Base-by-base conservation (phyloP, 768 basidiomycete genomes). In the Tricholoma bakamatsutake region DNA sequence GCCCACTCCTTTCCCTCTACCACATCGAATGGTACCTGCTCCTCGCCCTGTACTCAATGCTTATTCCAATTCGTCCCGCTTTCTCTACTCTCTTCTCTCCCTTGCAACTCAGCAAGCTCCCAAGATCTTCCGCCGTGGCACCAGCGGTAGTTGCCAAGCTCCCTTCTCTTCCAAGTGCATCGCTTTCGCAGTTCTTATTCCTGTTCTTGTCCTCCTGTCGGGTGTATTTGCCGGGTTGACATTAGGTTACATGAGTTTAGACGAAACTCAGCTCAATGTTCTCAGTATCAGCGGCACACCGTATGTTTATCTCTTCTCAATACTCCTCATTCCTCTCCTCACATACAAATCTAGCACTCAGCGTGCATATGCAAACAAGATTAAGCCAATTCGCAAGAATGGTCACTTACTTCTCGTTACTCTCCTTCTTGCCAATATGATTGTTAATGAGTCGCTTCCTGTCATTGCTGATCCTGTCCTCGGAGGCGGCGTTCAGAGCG, bases 181-280 rank as follows among this genome's bases (percentile, higher is more conserved):
- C 58, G 68, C 68, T 52, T 79, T 78, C 52, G 75, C 51, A 21
- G 31, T 28, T 21, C 51, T 52, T 10, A 93, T 94, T 43, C 93
- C 93, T 52, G 66, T 93, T 33, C 85, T 93, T 63, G 93, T 94
- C 52, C 67, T 92, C 48, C 65, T 88, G 59, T 93, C 88, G 56
- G 92, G 92, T 66, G 63, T 93, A 56, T 93, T 94, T 81, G 92
- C 92, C 78, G 90, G 93, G 70, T 76, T 94, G 61, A 95, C 93
- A 56, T 75, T 95, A 46, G 93, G 93, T 33, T 94, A 92, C 69
- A 93, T 95, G 88, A 89, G 87, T 62, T 79, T 95, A 68, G 93
- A 96, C 71, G 89, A 89, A 69, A 94, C 93, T 39, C 92, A 94
- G 76, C 80, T 96, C 42, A 86, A 88, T 65, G 93, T 96, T 2